Percentiles rank a stretch among this genome's conserved stretches.
Conservation (phyloP, 805 yeast species). For the Saturnispora kantuleensis region DNA sequence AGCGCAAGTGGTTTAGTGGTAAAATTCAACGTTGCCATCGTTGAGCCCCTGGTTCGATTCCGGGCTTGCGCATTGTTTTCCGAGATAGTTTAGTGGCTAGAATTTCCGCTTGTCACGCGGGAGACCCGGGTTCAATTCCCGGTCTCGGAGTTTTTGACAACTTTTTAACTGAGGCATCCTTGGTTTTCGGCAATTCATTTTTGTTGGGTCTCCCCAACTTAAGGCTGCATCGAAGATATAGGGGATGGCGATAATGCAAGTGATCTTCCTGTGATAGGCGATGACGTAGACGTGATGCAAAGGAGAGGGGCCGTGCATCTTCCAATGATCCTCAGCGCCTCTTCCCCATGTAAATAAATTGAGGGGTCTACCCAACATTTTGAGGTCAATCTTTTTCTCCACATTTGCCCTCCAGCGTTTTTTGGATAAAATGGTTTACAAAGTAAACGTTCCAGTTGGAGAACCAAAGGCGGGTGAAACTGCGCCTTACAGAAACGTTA, state of each 20-base stretch:
- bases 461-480: slow-evolving; percentile 47
- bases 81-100: slow-evolving; percentile 34
- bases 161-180: not conserved
- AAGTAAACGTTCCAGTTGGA: slow-evolving; percentile 8
- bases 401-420: not conserved
- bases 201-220: not conserved
- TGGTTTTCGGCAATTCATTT: not conserved
- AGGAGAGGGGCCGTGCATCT: not conserved
- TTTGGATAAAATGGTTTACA: slow-evolving; percentile 1
- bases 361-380: slow-evolving; percentile 2
- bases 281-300: not conserved
- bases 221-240: not conserved
- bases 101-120: slow-evolving; percentile 35
- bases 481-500: slow-evolving; percentile 65
- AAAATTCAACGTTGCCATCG: slow-evolving; percentile 23
- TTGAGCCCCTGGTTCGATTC: slow-evolving; percentile 24
- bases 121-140: slow-evolving; percentile 36
- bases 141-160: slow-evolving; percentile 27
- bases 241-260: not conserved
- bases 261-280: not conserved
- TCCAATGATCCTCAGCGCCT: too few relatives aligned
- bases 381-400: not conserved
- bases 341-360: not conserved
- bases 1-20: slow-evolving; percentile 24
- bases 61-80: slow-evolving; percentile 23